A percentile compares a stretch with the other conserved stretches of the same genome.
phyloP scores from a whole-genome alignment of 2,329 filamentous ascomycete genomes.

The Colletotrichum musicola region DNA sequence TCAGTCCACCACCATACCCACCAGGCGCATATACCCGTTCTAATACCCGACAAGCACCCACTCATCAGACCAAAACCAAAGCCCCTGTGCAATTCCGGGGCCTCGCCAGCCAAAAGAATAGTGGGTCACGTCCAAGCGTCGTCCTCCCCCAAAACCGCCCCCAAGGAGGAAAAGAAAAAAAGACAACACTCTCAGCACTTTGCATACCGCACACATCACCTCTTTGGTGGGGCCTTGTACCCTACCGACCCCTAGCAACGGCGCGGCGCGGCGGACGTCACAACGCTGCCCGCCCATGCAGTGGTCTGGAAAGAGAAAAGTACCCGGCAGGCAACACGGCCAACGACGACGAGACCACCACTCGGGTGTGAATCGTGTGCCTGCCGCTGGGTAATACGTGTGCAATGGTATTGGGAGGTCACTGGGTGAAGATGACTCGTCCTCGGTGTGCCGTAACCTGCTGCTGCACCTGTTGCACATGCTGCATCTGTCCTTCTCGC shows the following conservation, averaged over 20 bases:
- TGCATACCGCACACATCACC: background rate
- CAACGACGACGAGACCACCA: background rate
- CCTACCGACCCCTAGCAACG: background rate
- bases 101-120: background rate
- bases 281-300: conserved; percentile 13
- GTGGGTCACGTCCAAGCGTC: background rate
- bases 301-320: background rate
- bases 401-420: background rate
- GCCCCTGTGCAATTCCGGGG: conserved; percentile 1
- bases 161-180: too few relatives aligned
- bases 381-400: too few relatives aligned
- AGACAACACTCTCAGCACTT: background rate
- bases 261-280: conserved; percentile 20
- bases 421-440: conserved; percentile 7
- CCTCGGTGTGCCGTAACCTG: background rate
- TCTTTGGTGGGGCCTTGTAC: background rate
- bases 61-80: conserved; percentile 23
- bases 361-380: background rate
- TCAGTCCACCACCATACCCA: conserved; percentile 21
- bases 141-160: background rate
- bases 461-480: background rate
- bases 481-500: too few relatives aligned
- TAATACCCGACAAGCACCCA: conserved; percentile 32
- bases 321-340: conserved; percentile 19
- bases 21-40: conserved; percentile 28